Percentiles rank a stretch among this genome's conserved stretches.
Conservation (phyloP, 352 stramenopile species). For the Phytophthora agathidicida region DNA sequence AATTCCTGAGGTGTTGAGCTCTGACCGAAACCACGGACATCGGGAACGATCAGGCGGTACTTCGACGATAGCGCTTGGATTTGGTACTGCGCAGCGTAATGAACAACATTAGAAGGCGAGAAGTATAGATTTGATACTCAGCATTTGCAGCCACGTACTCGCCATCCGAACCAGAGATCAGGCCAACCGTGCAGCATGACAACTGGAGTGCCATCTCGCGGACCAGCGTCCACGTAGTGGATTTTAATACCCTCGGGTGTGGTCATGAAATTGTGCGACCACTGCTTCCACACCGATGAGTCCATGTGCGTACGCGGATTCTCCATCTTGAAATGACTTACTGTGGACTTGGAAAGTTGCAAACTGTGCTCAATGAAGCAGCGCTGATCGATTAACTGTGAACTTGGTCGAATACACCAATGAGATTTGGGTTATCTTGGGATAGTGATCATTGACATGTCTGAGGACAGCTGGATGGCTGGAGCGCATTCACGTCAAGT, state of each 20-base stretch:
- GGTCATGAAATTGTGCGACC: slow-evolving; percentile 39
- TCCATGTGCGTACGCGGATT: slow-evolving; percentile 17
- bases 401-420: not conserved
- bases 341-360: slow-evolving; percentile 18
- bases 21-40: slow-evolving; percentile 57
- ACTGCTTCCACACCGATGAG: slow-evolving; percentile 35
- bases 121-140: not conserved
- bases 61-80: slow-evolving; percentile 50
- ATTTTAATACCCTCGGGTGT: slow-evolving; percentile 44
- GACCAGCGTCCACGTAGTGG: slow-evolving; percentile 60
- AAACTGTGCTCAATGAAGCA: slow-evolving; percentile 17
- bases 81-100: slow-evolving; percentile 49
- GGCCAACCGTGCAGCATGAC: slow-evolving; percentile 73
- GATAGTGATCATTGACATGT: slow-evolving; percentile 22
- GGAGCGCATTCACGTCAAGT: slow-evolving; percentile 24
- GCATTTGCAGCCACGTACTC: slow-evolving; percentile 31
- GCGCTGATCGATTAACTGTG: slow-evolving; percentile 13
- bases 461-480: slow-evolving; percentile 11
- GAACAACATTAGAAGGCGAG: slow-evolving; percentile 5
- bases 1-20: slow-evolving; percentile 48
- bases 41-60: slow-evolving; percentile 63
- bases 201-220: slow-evolving; percentile 45
- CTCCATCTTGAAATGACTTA: slow-evolving; percentile 26
- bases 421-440: not conserved
- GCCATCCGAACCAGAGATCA: slow-evolving; percentile 67